Conservation (phyloP, 768 basidiomycete species). For the Russula brevipes region DNA sequence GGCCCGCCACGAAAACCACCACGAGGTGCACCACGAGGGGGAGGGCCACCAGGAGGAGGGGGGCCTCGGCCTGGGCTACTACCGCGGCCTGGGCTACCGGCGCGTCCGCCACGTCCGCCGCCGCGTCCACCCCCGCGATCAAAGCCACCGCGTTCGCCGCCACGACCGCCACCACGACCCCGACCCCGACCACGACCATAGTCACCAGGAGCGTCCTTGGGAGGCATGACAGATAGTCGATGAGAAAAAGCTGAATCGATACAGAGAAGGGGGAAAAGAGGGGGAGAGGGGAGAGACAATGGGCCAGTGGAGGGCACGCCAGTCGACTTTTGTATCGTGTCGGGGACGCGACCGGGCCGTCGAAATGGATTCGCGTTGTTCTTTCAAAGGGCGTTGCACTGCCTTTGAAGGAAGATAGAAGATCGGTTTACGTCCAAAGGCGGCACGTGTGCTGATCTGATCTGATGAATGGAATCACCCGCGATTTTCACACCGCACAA, state of each 20-base stretch:
- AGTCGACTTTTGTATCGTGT: no score
- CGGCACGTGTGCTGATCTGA: not conserved
- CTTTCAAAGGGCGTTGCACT: no score
- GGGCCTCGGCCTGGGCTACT: not conserved
- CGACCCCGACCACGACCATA: not conserved
- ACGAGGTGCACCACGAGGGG: slow-evolving; percentile 28
- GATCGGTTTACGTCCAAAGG: not conserved
- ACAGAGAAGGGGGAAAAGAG: no score
- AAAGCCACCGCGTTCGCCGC: not conserved
- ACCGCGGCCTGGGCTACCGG: not conserved
- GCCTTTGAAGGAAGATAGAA: no score
- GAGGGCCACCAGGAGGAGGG: slow-evolving; percentile 25
- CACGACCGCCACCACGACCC: not conserved
- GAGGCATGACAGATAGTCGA: not conserved
- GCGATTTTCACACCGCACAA: not conserved
- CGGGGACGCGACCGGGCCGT: no score
- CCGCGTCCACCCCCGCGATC: not conserved
- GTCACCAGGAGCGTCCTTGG: slow-evolving; percentile 2
- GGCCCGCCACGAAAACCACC: slow-evolving; percentile 33
- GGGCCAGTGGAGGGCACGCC: no score
- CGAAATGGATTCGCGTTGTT: no score
- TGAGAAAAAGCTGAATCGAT: no score
- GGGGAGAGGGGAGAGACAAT: no score
- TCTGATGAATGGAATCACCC: no score
- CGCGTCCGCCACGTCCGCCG: slow-evolving; percentile 1